Percentiles rank a stretch among this genome's conserved stretches.
These are phyloP conservation scores for Wickerhamiella lipophila DNA, from an alignment of 805 yeast genomes.

Conservation along the genomic window DNA sequence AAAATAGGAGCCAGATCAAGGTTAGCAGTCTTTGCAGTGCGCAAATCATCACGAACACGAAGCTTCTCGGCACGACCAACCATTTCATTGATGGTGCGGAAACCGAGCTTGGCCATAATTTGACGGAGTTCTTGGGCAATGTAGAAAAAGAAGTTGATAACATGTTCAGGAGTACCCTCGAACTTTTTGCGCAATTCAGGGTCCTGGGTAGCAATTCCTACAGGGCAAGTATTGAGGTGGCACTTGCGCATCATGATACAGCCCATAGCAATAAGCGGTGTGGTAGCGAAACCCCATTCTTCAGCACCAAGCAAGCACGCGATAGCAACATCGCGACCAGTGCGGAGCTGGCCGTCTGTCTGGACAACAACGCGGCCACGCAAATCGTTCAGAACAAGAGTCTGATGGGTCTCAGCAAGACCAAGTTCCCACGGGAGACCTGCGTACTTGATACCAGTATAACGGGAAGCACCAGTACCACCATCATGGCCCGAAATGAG, in stretches of 20 bases:
- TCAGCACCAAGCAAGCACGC: constrained; percentile 96
- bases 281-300: constrained; percentile 96
- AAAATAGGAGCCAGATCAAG: constrained; percentile 84
- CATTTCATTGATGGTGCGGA: constrained; percentile 94
- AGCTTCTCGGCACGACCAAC: constrained; percentile 92
- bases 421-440: constrained; percentile 99
- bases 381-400: constrained; percentile 85
- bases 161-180: constrained; percentile 96
- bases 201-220: constrained; percentile 97
- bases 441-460: constrained; percentile 94
- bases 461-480: constrained; percentile 98
- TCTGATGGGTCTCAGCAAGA: constrained; percentile 95
- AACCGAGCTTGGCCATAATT: constrained; percentile 91
- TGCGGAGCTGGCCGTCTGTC: constrained; percentile 96
- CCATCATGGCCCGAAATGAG: constrained; percentile 97
- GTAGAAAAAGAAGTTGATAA: constrained; percentile 92
- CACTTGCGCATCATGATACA: constrained; percentile 95
- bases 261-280: constrained; percentile 94
- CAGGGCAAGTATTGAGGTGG: constrained; percentile 90
- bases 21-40: constrained; percentile 81
- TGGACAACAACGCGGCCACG: constrained; percentile 92
- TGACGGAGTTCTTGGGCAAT: constrained; percentile 82
- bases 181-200: constrained; percentile 86
- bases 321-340: constrained; percentile 93
- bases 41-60: constrained; percentile 67